Percentiles rank a stretch among this genome's conserved stretches.
Conservation (phyloP, 495 filamentous ascomycete species). For the Pyronema domesticum region DNA sequence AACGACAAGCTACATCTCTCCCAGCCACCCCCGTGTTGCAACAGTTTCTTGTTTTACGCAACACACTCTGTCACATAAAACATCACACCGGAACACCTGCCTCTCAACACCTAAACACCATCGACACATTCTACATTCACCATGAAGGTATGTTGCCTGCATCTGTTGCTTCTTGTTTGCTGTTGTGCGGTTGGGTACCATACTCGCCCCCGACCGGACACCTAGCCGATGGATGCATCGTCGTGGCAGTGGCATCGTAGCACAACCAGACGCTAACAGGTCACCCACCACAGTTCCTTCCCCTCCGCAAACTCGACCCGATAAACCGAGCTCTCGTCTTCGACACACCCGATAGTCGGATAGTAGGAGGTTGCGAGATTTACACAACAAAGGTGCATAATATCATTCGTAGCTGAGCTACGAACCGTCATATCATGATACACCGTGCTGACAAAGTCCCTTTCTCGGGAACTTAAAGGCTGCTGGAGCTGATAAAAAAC, state of each 20-base stretch:
- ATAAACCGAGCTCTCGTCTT: conserved; percentile 85
- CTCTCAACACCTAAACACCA: too few relatives aligned
- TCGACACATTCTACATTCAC: background rate
- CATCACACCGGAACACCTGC: too few relatives aligned
- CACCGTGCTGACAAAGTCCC: conserved; percentile 1
- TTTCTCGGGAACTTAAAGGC: conserved; percentile 29
- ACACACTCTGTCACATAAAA: too few relatives aligned
- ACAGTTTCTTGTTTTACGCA: too few relatives aligned
- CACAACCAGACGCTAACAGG: background rate
- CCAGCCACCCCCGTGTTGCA: too few relatives aligned
- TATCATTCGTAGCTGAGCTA: conserved; percentile 2
- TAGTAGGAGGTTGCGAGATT: conserved; percentile 80
- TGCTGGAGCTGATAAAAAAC: conserved; percentile 81
- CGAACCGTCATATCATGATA: conserved; percentile 2
- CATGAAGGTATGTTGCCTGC: conserved; percentile 3
- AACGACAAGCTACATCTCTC: too few relatives aligned
- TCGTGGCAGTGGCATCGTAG: background rate
- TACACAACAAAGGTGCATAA: conserved; percentile 72
- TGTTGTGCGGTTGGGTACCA: too few relatives aligned
- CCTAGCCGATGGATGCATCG: background rate
- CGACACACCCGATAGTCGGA: conserved; percentile 74
- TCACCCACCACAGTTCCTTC: conserved; percentile 49
- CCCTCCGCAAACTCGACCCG: conserved; percentile 70
- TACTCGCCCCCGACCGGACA: too few relatives aligned
- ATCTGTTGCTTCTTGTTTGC: background rate